These are phyloP conservation scores for Vanderwaltozyma verrucispora DNA, from an alignment of 805 yeast genomes.

Conservation along the genomic window DNA sequence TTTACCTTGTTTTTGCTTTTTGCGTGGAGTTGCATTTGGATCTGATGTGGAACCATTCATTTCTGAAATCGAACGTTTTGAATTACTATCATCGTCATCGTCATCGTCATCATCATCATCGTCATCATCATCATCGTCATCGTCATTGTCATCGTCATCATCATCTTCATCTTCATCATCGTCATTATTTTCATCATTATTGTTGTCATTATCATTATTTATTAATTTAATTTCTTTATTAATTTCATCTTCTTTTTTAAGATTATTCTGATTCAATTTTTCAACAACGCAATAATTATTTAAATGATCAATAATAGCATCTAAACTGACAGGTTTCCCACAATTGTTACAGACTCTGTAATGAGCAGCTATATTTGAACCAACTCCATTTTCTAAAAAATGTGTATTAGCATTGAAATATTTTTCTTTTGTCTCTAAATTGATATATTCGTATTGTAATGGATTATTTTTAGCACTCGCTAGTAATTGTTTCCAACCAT, in stretches of 20 bases:
- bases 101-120: slow-evolving; percentile 7
- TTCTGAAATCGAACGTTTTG: slow-evolving; percentile 1
- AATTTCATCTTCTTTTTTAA: background rate
- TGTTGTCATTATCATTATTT: background rate
- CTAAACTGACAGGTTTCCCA: slow-evolving; percentile 22
- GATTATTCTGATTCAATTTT: background rate
- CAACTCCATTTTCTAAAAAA: slow-evolving; percentile 14
- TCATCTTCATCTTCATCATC: slow-evolving; percentile 3
- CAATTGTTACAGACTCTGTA: slow-evolving; percentile 27
- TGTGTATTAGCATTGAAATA: slow-evolving; percentile 18
- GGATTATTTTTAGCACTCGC: slow-evolving; percentile 11
- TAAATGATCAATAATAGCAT: slow-evolving; percentile 21
- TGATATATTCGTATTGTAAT: slow-evolving; percentile 9
- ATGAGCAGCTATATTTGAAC: slow-evolving; percentile 8
- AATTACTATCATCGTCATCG: slow-evolving; percentile 4
- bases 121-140: slow-evolving; percentile 1
- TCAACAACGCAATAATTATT: slow-evolving; percentile 16
- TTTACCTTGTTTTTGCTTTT: slow-evolving; percentile 8
- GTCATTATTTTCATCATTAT: background rate
- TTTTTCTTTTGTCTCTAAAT: slow-evolving; percentile 7
- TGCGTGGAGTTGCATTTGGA: slow-evolving; percentile 3
- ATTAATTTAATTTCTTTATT: background rate
- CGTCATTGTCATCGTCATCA: slow-evolving; percentile 3
- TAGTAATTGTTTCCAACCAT: slow-evolving; percentile 17
- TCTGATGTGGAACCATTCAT: background rate